These are phyloP conservation scores for Triticum monococcum DNA, from an alignment of 176 grass and related monocot genomes.

Conservation along the genomic window DNA sequence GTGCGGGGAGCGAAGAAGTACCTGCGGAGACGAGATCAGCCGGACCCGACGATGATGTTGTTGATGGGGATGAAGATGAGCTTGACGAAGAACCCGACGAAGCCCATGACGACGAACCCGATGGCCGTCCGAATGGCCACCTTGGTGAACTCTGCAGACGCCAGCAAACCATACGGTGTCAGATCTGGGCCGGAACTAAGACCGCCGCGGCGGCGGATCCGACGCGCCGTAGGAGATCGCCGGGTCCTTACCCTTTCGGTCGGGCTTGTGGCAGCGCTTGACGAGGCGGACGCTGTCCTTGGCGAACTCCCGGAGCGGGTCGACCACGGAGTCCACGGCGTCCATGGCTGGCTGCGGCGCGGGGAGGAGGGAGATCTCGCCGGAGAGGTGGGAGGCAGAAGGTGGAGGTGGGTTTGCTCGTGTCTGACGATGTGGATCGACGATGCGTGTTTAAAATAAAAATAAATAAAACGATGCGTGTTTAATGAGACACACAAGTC, in stretches of 20 bases:
- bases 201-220: neutral
- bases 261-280: constrained; percentile 99
- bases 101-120: constrained; percentile 92
- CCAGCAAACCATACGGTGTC: neutral
- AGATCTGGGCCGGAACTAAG: constrained; percentile 9
- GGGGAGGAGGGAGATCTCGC: constrained; percentile 14
- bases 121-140: constrained; percentile 76
- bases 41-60: constrained; percentile 93
- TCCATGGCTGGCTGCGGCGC: constrained; percentile 58
- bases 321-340: constrained; percentile 88
- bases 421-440: neutral
- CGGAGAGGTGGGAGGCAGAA: constrained; percentile 11
- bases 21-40: constrained; percentile 42
- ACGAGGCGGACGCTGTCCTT: constrained; percentile 98
- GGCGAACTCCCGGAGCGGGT: constrained; percentile 88
- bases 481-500: neutral
- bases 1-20: neutral
- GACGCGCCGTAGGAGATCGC: neutral
- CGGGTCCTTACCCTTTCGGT: constrained; percentile 64
- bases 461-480: constrained; percentile 9
- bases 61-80: constrained; percentile 97
- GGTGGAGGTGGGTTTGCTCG: neutral
- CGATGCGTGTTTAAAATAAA: constrained; percentile 9
- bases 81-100: constrained; percentile 96
- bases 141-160: constrained; percentile 72